Percentiles rank a stretch among this genome's conserved stretches.
phyloP scores from a whole-genome alignment of 1,284 basidiomycete genomes.

The Sporisorium iseilematis-ciliati region DNA sequence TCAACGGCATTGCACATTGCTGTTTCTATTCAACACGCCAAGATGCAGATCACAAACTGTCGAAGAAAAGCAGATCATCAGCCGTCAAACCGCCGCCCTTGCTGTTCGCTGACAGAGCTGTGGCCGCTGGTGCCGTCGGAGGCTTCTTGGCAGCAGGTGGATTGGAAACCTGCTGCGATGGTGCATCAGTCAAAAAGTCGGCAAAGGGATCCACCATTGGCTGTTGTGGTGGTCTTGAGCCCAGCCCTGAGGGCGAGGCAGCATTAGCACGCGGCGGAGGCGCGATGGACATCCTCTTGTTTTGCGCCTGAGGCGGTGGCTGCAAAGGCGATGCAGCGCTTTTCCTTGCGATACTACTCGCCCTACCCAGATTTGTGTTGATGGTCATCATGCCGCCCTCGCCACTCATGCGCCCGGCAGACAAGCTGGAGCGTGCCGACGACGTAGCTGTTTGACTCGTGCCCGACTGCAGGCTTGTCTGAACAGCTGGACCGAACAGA shows the following conservation, averaged over 20 bases:
- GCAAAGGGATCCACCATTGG: conserved; percentile 20
- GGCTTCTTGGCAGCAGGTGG: background rate
- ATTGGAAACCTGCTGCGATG: conserved; percentile 6
- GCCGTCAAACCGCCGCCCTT: conserved; percentile 31
- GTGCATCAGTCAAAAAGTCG: conserved; percentile 31
- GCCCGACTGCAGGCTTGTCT: conserved; percentile 12
- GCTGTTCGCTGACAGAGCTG: conserved; percentile 7
- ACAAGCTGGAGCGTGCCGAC: conserved; percentile 32
- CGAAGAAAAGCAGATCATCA: conserved; percentile 50
- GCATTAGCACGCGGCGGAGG: conserved; percentile 30
- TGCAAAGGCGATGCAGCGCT: conserved; percentile 32
- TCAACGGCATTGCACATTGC: background rate
- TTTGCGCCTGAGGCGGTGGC: conserved; percentile 29
- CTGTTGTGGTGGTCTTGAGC: background rate
- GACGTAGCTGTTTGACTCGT: conserved; percentile 20
- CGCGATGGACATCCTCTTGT: conserved; percentile 23
- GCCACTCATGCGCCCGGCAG: conserved; percentile 26
- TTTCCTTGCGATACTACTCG: conserved; percentile 24
- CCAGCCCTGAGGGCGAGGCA: conserved; percentile 15
- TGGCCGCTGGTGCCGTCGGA: background rate
- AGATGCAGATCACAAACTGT: conserved; percentile 26
- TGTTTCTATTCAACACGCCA: background rate
- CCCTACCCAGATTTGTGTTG: conserved; percentile 30
- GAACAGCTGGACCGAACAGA: conserved; percentile 20
- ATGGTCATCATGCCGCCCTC: conserved; percentile 47